Evolutionary conservation across 2,329 filamentous ascomycete genomes (phyloP).

Genomic region (Fusarium multiceps): DNA sequence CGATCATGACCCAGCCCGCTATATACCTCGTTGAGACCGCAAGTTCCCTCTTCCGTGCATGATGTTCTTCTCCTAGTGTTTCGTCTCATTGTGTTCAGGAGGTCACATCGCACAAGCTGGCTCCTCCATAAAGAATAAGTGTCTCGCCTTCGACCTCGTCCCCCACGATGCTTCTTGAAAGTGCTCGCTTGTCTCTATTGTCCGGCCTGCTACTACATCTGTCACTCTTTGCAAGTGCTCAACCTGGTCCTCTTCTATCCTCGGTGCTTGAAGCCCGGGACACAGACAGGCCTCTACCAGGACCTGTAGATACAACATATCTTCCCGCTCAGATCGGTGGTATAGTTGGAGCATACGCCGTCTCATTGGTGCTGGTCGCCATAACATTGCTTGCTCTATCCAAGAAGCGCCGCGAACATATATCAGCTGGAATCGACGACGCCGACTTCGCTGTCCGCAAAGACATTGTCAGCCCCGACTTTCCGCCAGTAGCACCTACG

Average conservation of each 20-base stretch:
- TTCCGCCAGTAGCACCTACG: conserved; percentile 28
- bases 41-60: conserved; percentile 56
- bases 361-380: conserved; percentile 80
- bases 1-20: conserved; percentile 64
- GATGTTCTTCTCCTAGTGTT: conserved; percentile 62
- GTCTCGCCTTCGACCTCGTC: conserved; percentile 39
- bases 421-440: conserved; percentile 64
- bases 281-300: conserved; percentile 70
- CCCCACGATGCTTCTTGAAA: conserved; percentile 56
- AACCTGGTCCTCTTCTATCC: conserved; percentile 48
- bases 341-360: conserved; percentile 84
- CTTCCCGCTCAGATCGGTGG: conserved; percentile 86
- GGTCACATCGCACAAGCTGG: conserved; percentile 53
- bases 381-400: conserved; percentile 70
- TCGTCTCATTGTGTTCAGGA: conserved; percentile 59
- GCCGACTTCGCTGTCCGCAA: conserved; percentile 55
- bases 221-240: conserved; percentile 46
- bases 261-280: conserved; percentile 41
- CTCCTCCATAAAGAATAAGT: conserved; percentile 49
- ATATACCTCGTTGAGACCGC: conserved; percentile 65
- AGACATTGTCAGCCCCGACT: conserved; percentile 41
- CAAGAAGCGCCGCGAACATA: conserved; percentile 64
- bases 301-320: conserved; percentile 69
- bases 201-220: conserved; percentile 47
- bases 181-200: conserved; percentile 43